Conservation (phyloP, 2,329 filamentous ascomycete species). For the Ophiostoma himal-ulmi region DNA sequence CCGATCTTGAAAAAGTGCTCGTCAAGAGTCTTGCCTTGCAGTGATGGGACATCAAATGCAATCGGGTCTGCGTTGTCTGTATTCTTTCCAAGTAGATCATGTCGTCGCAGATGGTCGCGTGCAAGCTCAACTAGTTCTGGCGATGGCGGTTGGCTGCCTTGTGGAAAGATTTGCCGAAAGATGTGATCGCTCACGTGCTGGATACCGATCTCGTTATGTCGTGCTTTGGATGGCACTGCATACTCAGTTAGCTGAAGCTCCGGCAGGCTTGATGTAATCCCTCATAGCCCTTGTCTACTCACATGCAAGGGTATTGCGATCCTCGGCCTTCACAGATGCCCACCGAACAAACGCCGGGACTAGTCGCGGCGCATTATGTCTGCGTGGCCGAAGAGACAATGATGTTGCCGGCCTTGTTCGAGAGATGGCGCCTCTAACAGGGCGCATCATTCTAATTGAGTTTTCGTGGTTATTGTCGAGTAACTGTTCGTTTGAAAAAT, state of each 20-base stretch:
- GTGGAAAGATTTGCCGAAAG: conserved; percentile 74
- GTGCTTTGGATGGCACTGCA: conserved; percentile 50
- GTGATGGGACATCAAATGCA: conserved; percentile 73
- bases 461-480: conserved; percentile 25
- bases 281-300: conserved; percentile 27
- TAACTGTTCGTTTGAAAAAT: background rate
- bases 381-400: conserved; percentile 49
- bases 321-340: conserved; percentile 36
- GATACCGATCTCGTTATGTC: conserved; percentile 89
- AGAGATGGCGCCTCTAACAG: conserved; percentile 32
- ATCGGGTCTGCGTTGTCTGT: conserved; percentile 71
- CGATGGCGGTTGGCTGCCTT: conserved; percentile 50
- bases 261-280: background rate
- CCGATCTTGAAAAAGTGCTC: conserved; percentile 92
- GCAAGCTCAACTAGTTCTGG: conserved; percentile 72
- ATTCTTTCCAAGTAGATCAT: conserved; percentile 86
- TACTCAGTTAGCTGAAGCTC: background rate
- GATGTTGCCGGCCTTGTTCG: conserved; percentile 36
- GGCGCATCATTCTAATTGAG: conserved; percentile 35
- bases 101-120: conserved; percentile 72
- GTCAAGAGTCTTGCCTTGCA: conserved; percentile 77
- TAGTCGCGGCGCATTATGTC: conserved; percentile 38
- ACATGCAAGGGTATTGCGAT: conserved; percentile 38
- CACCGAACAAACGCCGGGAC: conserved; percentile 38
- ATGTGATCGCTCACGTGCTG: conserved; percentile 86